Evolutionary conservation across 23 red algal genomes (phyloP).

Genomic region (Chondrus crispus): DNA sequence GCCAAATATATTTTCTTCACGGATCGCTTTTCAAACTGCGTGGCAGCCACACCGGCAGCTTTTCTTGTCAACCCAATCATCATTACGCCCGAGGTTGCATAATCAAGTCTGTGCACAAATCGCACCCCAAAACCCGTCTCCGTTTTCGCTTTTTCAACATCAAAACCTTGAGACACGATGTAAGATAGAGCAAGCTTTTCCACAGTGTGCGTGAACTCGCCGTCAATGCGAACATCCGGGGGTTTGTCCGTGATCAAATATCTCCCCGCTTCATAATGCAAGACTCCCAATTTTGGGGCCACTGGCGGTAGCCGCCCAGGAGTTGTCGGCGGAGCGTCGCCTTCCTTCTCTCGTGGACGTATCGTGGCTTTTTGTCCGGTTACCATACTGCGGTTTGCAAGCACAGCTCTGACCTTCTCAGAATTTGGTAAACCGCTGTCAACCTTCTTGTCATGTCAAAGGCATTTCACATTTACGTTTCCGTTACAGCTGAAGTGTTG

Average conservation of each 20-base stretch:
- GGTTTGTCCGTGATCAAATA: slow-evolving; percentile 87
- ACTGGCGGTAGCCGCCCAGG: not conserved
- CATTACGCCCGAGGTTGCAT: slow-evolving; percentile 92
- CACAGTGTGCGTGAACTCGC: slow-evolving; percentile 73
- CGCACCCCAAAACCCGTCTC: not conserved
- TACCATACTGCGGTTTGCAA: no score
- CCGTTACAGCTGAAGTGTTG: no score
- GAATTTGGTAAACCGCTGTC: no score
- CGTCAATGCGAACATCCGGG: slow-evolving; percentile 89
- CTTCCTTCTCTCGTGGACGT: not conserved
- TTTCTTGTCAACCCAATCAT: slow-evolving; percentile 54
- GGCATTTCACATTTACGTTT: no score
- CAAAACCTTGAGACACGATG: not conserved
- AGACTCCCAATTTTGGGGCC: slow-evolving; percentile 1
- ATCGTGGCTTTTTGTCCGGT: no score
- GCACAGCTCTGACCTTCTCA: no score
- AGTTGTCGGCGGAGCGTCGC: not conserved
- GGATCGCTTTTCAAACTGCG: slow-evolving; percentile 58
- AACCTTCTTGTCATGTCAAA: no score
- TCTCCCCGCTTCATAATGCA: slow-evolving; percentile 62
- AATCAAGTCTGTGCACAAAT: slow-evolving; percentile 93
- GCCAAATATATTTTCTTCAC: slow-evolving; percentile 81
- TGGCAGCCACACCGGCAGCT: slow-evolving; percentile 58
- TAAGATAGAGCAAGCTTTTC: slow-evolving; percentile 39
- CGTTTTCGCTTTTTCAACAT: no score